A percentile compares a stretch with the other conserved stretches of the same genome.
These are phyloP conservation scores for Fusarium chaquense DNA, from an alignment of 2,329 filamentous ascomycete genomes.

Conservation along the genomic window DNA sequence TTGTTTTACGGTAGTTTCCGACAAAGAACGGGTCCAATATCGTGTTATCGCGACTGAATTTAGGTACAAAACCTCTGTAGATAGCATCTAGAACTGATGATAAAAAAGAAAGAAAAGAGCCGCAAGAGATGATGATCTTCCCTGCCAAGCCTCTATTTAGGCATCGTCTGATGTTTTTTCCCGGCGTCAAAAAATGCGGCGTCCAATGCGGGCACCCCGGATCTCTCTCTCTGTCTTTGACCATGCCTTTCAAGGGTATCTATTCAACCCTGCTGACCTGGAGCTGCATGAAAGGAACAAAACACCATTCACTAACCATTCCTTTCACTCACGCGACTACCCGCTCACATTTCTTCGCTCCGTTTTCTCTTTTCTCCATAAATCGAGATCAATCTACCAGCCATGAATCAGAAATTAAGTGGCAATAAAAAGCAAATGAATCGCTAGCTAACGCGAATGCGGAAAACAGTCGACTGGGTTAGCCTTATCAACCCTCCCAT, in stretches of 20 bases:
- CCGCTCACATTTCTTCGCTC: conserved; percentile 3
- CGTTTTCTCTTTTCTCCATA: neutral
- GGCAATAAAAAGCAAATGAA: conserved; percentile 13
- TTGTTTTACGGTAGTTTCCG: conserved; percentile 34
- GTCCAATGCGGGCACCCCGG: conserved; percentile 24
- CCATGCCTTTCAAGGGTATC: neutral
- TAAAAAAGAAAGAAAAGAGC: conserved; percentile 12
- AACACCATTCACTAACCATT: neutral
- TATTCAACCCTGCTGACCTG: conserved; percentile 20
- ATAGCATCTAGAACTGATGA: neutral
- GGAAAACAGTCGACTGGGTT: neutral
- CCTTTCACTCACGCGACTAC: conserved; percentile 2
- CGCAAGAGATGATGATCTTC: conserved; percentile 34
- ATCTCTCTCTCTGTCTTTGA: conserved; percentile 8
- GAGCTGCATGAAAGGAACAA: conserved; percentile 8
- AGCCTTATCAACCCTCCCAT: neutral
- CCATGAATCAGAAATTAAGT: neutral
- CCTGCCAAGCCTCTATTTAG: conserved; percentile 33
- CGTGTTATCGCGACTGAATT: conserved; percentile 21
- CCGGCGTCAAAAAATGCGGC: conserved; percentile 23
- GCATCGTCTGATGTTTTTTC: conserved; percentile 42
- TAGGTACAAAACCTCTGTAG: neutral
- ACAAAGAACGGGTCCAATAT: neutral
- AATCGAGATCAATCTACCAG: neutral
- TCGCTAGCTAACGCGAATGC: neutral